A percentile compares a stretch with the other conserved stretches of the same genome.
These are phyloP conservation scores for Paramecium primaurelia DNA, from an alignment of 73 alveolate species.

Conservation along the genomic window DNA sequence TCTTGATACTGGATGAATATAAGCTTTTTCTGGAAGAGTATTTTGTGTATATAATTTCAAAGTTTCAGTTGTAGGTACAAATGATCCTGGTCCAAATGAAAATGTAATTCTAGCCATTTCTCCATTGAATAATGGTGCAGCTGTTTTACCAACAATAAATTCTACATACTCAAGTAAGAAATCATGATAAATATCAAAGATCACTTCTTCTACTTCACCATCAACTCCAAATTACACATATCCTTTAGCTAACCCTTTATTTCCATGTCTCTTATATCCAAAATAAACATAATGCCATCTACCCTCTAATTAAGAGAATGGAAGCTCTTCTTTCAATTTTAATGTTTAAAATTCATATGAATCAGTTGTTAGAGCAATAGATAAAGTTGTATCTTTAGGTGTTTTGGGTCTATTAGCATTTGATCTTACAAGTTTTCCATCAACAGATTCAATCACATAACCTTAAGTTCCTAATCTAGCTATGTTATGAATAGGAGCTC, in stretches of 20 bases:
- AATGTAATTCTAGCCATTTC: conserved; percentile 2
- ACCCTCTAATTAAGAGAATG: not conserved
- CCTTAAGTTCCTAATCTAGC: conserved; percentile 45
- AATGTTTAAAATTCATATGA: conserved; percentile 31
- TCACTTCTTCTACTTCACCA: conserved; percentile 3
- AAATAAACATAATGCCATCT: conserved; percentile 29
- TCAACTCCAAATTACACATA: conserved; percentile 41
- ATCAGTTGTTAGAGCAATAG: not conserved
- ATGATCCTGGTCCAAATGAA: conserved; percentile 43
- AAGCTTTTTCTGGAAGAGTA: conserved; percentile 28
- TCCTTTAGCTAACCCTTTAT: conserved; percentile 15
- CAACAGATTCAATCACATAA: not conserved
- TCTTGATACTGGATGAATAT: conserved; percentile 32
- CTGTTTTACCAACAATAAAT: conserved; percentile 6
- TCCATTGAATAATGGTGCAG: conserved; percentile 37
- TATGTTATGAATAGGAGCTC: not conserved
- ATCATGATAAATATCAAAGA: not conserved
- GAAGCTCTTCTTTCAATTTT: not conserved
- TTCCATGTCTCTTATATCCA: conserved; percentile 38
- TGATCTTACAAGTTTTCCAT: not conserved
- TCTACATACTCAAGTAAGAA: conserved; percentile 9
- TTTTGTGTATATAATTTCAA: not conserved
- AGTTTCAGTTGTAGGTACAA: not conserved
- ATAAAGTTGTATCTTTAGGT: not conserved
- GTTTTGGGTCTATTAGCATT: not conserved